Evolutionary conservation across 768 basidiomycete species (phyloP), one percentile per base, ranked within the genome.

Genomic region (Panus rudis): DNA sequence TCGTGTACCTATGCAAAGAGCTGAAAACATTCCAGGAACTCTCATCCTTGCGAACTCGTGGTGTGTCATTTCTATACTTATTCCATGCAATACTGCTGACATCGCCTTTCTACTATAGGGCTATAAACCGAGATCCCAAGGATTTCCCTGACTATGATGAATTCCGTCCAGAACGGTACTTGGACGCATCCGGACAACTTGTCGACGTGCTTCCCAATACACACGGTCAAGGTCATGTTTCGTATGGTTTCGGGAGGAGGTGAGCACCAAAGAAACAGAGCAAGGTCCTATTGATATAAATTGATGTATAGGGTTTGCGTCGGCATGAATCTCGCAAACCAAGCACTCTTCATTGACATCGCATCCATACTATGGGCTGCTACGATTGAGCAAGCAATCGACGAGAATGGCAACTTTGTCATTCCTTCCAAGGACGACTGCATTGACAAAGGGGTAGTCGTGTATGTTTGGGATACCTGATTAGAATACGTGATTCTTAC

Each of bases 31-130:
- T 22, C 19, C 17, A 28, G 43, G 17, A 28, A 34, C 31, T 25
- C 40, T 63, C 60, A 56, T 82, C 14, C 72, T 81, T 45, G 70
- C 67, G 8, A 83, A 83, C 48, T 71, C 78, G 19, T 81, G 79
- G 79, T 63, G 25, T 35, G 38, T 13, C 35, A 19, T 58, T 56
- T 19, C 30, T 30, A 27, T 3, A 43, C 39, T 20, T 13, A 31
- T 39, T 30, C 37, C 27, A 31, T 31, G 12, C 16, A 37, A 47
- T 12, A 23, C 25, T 12, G 42, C 16, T 30, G 10, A 35, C 21
- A 22, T n/a, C 24, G 6, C 21, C 25, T 23, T 16, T 17, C 6
- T 3, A 5, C 21, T 28, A 4, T 41, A 60, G 57, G 53, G 49
- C 48, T 4, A 53, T 61, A 34, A 39, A 51, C 28, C 52, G 52